Evolutionary conservation across 1,284 basidiomycete species (phyloP).

Genomic region (Marasmius oreades): DNA sequence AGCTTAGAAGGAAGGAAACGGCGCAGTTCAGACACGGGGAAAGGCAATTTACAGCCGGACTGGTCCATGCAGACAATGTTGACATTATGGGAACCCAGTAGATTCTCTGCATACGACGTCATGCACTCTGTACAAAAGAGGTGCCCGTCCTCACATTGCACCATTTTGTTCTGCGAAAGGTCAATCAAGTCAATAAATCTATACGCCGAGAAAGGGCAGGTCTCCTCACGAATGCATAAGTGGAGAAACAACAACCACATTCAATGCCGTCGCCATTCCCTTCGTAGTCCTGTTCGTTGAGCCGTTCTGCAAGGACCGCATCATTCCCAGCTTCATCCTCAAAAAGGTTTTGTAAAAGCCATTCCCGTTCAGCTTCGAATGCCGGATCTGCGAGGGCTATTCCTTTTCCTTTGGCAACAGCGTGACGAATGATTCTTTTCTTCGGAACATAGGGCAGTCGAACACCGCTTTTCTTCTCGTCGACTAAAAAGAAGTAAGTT

Average conservation of each 20-base stretch:
- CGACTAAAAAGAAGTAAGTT: slow-evolving; percentile 43
- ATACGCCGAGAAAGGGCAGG: slow-evolving; percentile 1
- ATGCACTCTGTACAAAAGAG: slow-evolving; percentile 68
- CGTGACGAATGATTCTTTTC: slow-evolving; percentile 26
- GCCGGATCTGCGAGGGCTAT: slow-evolving; percentile 28
- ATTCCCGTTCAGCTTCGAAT: slow-evolving; percentile 38
- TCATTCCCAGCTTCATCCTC: slow-evolving; percentile 29
- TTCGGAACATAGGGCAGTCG: slow-evolving; percentile 41
- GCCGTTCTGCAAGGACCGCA: slow-evolving; percentile 19
- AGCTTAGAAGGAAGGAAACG: slow-evolving; percentile 63
- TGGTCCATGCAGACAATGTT: slow-evolving; percentile 79
- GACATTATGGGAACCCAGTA: slow-evolving; percentile 48
- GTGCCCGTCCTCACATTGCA: slow-evolving; percentile 82
- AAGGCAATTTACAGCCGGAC: slow-evolving; percentile 66
- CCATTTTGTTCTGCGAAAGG: slow-evolving; percentile 67
- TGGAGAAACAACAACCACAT: slow-evolving; percentile 80
- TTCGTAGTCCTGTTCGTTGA: slow-evolving; percentile 35
- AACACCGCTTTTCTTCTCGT: slow-evolving; percentile 27
- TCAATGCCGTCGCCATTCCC: slow-evolving; percentile 59
- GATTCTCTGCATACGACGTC: slow-evolving; percentile 42
- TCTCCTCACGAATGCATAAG: slow-evolving; percentile 63
- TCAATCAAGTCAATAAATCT: slow-evolving; percentile 3
- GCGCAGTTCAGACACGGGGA: slow-evolving; percentile 62
- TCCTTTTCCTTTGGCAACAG: slow-evolving; percentile 38
- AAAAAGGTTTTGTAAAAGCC: slow-evolving; percentile 35